Evolutionary conservation across 2,329 filamentous ascomycete genomes (phyloP).

Genomic region (Monilinia fructicola): DNA sequence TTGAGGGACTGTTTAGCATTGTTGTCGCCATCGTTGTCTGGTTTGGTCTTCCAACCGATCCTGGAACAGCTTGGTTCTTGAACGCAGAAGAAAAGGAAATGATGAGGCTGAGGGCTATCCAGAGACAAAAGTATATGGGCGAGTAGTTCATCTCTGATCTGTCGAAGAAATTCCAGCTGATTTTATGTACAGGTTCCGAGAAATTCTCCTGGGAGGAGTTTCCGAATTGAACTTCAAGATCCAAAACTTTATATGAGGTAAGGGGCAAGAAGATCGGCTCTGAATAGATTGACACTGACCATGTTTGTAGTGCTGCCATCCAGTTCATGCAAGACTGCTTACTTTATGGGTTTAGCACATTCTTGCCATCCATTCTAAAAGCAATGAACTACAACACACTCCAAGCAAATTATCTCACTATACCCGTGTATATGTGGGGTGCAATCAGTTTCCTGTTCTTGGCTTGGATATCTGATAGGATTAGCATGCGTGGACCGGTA

Average conservation of each 20-base stretch:
- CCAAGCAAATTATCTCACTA: slow-evolving; percentile 53
- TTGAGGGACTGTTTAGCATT: slow-evolving; percentile 50
- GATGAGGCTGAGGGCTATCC: slow-evolving; percentile 50
- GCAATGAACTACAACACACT: slow-evolving; percentile 53
- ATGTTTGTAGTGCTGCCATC: slow-evolving; percentile 38
- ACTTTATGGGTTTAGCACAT: slow-evolving; percentile 56
- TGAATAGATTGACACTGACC: background rate
- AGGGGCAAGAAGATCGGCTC: background rate
- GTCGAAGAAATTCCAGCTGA: background rate
- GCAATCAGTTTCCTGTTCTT: slow-evolving; percentile 47
- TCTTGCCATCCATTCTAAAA: slow-evolving; percentile 55
- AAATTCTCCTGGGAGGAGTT: slow-evolving; percentile 52
- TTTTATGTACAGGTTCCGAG: slow-evolving; percentile 39
- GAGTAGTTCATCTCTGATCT: background rate
- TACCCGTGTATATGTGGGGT: slow-evolving; percentile 56
- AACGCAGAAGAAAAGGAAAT: slow-evolving; percentile 49
- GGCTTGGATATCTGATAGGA: slow-evolving; percentile 49
- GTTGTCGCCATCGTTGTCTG: slow-evolving; percentile 47
- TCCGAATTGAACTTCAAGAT: slow-evolving; percentile 49
- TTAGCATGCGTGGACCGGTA: slow-evolving; percentile 28
- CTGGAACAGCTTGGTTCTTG: slow-evolving; percentile 50
- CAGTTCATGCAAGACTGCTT: slow-evolving; percentile 31
- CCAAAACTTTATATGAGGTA: slow-evolving; percentile 50
- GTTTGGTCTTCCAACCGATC: slow-evolving; percentile 50
- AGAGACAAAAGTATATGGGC: slow-evolving; percentile 46